Conservation (phyloP, 140 eudicot genomes). For the Flaveria floridana region DNA sequence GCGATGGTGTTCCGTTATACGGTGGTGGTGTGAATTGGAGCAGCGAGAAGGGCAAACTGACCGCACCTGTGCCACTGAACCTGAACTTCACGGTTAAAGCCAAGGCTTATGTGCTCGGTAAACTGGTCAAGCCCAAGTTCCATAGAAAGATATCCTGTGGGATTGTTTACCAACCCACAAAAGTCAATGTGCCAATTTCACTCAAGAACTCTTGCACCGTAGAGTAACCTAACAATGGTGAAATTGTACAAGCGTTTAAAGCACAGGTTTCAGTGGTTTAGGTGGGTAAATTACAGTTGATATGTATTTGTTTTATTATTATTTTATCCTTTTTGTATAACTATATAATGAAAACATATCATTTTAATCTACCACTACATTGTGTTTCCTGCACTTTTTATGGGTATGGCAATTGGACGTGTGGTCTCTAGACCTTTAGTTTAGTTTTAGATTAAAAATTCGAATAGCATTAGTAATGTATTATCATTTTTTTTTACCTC, state of each 20-base stretch:
- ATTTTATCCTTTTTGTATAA: constrained; percentile 12
- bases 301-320: constrained; percentile 28
- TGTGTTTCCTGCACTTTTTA: constrained; percentile 13
- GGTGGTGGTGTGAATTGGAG: constrained; percentile 64
- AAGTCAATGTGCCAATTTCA: constrained; percentile 50
- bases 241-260: constrained; percentile 19
- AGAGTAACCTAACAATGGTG: constrained; percentile 29
- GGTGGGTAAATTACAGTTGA: constrained; percentile 19
- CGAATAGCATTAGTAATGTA: too few species aligned
- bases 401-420: neutral
- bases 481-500: too few species aligned
- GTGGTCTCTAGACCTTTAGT: constrained; percentile 4
- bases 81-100: constrained; percentile 66
- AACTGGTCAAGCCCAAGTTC: constrained; percentile 79
- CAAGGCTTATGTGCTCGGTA: constrained; percentile 77
- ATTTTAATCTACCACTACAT: neutral
- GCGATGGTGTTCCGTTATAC: constrained; percentile 61
- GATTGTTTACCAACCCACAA: constrained; percentile 59
- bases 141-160: constrained; percentile 50
- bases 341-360: constrained; percentile 3
- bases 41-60: constrained; percentile 46
- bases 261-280: neutral
- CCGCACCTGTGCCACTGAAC: constrained; percentile 60
- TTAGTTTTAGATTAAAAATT: neutral
- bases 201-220: constrained; percentile 61